Evolutionary conservation across 768 basidiomycete genomes (phyloP).

Genomic region (Austroboletus festivus): DNA sequence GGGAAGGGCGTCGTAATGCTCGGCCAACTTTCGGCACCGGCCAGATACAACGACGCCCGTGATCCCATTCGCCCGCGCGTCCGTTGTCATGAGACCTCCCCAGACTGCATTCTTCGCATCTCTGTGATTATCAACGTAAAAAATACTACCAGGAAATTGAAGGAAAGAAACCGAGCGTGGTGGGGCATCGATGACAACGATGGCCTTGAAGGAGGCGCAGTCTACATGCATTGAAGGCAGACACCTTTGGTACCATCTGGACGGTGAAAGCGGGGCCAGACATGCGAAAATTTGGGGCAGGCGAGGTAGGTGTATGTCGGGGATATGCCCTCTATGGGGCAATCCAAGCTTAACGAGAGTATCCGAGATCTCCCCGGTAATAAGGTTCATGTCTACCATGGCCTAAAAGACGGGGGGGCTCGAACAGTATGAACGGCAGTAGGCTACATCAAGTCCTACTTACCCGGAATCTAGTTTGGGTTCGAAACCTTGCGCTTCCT

Average conservation of each 20-base stretch:
- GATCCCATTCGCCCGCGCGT: conserved; percentile 68
- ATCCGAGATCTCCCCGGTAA: conserved; percentile 85
- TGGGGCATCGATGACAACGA: conserved; percentile 76
- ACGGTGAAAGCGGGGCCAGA: conserved; percentile 89
- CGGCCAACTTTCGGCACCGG: conserved; percentile 78
- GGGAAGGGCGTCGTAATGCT: conserved; percentile 67
- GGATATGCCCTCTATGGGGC: conserved; percentile 71
- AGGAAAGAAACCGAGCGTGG: conserved; percentile 44
- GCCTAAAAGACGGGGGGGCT: neutral
- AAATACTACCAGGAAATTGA: neutral
- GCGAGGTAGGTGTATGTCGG: conserved; percentile 54
- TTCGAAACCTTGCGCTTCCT: too few species aligned
- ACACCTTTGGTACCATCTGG: conserved; percentile 73
- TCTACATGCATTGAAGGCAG: conserved; percentile 82
- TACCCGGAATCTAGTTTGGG: too few species aligned
- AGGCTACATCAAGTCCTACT: too few species aligned
- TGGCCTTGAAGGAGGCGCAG: conserved; percentile 55
- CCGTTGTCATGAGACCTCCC: conserved; percentile 91
- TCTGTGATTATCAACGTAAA: conserved; percentile 22
- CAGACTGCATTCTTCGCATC: conserved; percentile 81
- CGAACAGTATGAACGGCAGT: too few species aligned
- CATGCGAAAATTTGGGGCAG: conserved; percentile 33
- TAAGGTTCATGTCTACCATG: conserved; percentile 32
- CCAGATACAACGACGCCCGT: conserved; percentile 81
- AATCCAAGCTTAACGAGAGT: conserved; percentile 78